Evolutionary conservation across 805 yeast genomes (phyloP).

Genomic region (Nakazawaea pomicola): DNA sequence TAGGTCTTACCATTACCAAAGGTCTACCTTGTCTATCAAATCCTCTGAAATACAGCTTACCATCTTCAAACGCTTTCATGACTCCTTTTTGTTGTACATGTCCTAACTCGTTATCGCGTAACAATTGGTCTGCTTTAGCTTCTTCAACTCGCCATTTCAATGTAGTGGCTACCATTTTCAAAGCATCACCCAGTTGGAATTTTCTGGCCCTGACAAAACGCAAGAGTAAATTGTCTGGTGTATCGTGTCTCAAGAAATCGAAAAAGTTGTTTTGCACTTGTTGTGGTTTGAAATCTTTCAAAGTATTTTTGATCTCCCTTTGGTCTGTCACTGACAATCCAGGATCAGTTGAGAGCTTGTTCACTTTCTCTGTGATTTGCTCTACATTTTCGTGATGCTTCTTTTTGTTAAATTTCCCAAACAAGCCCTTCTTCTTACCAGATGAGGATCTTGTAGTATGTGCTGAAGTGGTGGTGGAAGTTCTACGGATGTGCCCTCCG

Average conservation of each 20-base stretch:
- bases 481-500: constrained; percentile 14
- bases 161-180: constrained; percentile 69
- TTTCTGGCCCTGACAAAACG: constrained; percentile 85
- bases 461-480: constrained; percentile 21
- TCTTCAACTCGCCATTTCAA: constrained; percentile 70
- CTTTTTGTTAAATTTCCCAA: constrained; percentile 19
- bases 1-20: constrained; percentile 74
- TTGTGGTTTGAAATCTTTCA: constrained; percentile 48
- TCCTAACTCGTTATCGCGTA: constrained; percentile 69
- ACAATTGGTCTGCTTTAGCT: constrained; percentile 52
- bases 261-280: constrained; percentile 48
- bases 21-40: constrained; percentile 72
- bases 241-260: constrained; percentile 65
- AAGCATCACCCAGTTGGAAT: constrained; percentile 66
- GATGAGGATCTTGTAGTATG: constrained; percentile 11
- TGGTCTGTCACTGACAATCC: constrained; percentile 25
- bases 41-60: constrained; percentile 75
- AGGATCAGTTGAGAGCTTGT: constrained; percentile 23
- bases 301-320: constrained; percentile 39
- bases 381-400: constrained; percentile 21
- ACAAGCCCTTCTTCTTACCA: neutral
- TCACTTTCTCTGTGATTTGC: constrained; percentile 12
- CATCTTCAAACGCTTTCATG: constrained; percentile 51
- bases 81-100: constrained; percentile 44
- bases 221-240: constrained; percentile 73